Percentiles rank a stretch among this genome's conserved stretches.
phyloP scores from a whole-genome alignment of 139 green algal species.

The Marvania coccoides region DNA sequence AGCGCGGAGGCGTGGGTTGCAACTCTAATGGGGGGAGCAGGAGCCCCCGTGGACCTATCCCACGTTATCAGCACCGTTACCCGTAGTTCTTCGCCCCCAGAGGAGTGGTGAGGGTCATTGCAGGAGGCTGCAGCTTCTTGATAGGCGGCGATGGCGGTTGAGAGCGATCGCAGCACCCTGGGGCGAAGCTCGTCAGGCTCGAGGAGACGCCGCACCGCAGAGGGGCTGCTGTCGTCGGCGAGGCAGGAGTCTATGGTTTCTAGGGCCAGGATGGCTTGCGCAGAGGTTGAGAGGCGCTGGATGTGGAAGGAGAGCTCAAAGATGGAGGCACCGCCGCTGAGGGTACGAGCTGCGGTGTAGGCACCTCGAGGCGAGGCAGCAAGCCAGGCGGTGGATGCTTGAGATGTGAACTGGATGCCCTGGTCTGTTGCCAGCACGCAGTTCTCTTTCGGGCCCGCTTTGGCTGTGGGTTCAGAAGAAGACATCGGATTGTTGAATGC shows the following conservation, averaged over 20 bases:
- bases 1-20: slow-evolving; percentile 34
- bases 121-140: background rate
- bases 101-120: background rate
- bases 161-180: slow-evolving; percentile 10
- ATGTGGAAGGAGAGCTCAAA: slow-evolving; percentile 56
- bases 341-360: slow-evolving; percentile 55
- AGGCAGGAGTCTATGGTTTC: background rate
- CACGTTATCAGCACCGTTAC: slow-evolving; percentile 47
- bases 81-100: slow-evolving; percentile 19
- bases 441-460: too few relatives aligned
- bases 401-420: too few relatives aligned
- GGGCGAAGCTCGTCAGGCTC: slow-evolving; percentile 11
- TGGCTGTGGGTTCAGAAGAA: too few relatives aligned
- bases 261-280: slow-evolving; percentile 35
- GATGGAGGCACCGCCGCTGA: slow-evolving; percentile 21
- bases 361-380: slow-evolving; percentile 26
- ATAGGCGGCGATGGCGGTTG: slow-evolving; percentile 11
- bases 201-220: background rate
- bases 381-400: too few relatives aligned
- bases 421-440: too few relatives aligned
- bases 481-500: too few relatives aligned
- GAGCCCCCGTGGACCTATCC: slow-evolving; percentile 11
- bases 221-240: background rate
- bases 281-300: slow-evolving; percentile 37
- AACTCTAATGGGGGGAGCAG: background rate